Conservation (phyloP, 768 basidiomycete genomes). For the Chalciporus piperatus region DNA sequence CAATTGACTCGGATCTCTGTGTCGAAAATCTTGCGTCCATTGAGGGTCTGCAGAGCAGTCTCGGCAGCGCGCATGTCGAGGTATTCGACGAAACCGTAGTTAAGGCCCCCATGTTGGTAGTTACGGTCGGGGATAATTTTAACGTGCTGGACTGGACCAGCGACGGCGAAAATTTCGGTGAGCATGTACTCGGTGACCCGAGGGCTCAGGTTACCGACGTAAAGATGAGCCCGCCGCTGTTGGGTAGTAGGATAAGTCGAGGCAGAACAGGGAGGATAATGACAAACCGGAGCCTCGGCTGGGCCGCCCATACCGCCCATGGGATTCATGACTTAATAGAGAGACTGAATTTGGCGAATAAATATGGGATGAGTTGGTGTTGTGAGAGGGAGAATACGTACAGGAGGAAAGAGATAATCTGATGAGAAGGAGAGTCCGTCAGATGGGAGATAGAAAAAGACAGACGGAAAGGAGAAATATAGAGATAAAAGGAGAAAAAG, state of each 20-base stretch:
- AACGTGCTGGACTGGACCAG: constrained; percentile 96
- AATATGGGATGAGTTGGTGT: not conserved
- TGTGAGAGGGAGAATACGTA: constrained; percentile 18
- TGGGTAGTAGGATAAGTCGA: constrained; percentile 7
- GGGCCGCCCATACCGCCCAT: constrained; percentile 62
- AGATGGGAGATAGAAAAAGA: constrained; percentile 34
- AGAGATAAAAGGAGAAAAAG: constrained; percentile 32
- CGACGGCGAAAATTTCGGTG: constrained; percentile 94
- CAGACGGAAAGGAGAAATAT: constrained; percentile 33
- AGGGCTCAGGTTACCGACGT: constrained; percentile 97
- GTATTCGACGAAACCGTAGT: constrained; percentile 99
- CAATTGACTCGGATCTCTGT: constrained; percentile 99
- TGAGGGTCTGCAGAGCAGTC: constrained; percentile 97
- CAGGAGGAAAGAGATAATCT: constrained; percentile 39
- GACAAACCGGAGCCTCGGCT: constrained; percentile 76
- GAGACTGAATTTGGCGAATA: constrained; percentile 24
- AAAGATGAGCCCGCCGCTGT: constrained; percentile 93
- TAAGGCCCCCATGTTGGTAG: constrained; percentile 98
- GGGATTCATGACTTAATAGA: constrained; percentile 66
- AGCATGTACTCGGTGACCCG: constrained; percentile 99
- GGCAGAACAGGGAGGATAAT: not conserved
- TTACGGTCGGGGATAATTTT: constrained; percentile 99
- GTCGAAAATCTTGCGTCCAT: constrained; percentile 99
- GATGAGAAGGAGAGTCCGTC: constrained; percentile 37
- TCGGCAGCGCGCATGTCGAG: constrained; percentile 98